Evolutionary conservation across 129 eudicot genomes (phyloP), one percentile per base, ranked within the genome.

Genomic region (Rutidosis leptorrhynchoides): DNA sequence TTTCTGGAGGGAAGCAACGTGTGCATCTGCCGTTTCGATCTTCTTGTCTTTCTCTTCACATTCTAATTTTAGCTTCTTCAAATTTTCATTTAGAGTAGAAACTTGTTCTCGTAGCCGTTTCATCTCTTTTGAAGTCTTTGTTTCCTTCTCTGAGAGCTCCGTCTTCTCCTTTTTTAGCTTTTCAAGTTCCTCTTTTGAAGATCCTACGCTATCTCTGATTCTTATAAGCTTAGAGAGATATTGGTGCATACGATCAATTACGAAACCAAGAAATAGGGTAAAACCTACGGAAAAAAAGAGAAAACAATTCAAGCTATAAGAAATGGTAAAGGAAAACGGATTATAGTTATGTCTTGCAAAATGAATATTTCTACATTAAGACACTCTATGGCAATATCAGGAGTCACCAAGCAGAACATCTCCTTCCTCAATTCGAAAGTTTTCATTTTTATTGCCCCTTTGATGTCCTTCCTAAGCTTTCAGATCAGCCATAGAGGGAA

Each of bases 201-300:
- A 81, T 26, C 85, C 69, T 43, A 40, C 82, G 1, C 61, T 85
- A 69, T 80, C 77, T 67, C 90, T 80, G 52, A 91, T 32, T 33
- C 48, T 68, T 40, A 56, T 87, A 60, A 87, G 20, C 61, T 85
- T 88, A 12, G 76, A 80, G 28, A 91, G 86, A 76, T 87, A 87
- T 62, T 85, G 84, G 69, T 91, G 97, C 94, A 91, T 91, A 6
- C 97, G 94, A 40, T 85, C 97, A 48, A 91, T 87, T 65, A 91
- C 62, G 76, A 91, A 91, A 19, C 96, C 97, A 58, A 91, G 90
- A 73, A 81, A 91, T 62, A 91, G 77, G 53, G 88, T 77, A 74
- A 91, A 91, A 53, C 96, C 97, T 91, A 86, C 69, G n/a, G 78
- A 23, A 40, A 16, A 56, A 55, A 35, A 42, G 69, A 24, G 45